Conservation (phyloP, 352 stramenopile genomes). For the Phytophthora constricta region DNA sequence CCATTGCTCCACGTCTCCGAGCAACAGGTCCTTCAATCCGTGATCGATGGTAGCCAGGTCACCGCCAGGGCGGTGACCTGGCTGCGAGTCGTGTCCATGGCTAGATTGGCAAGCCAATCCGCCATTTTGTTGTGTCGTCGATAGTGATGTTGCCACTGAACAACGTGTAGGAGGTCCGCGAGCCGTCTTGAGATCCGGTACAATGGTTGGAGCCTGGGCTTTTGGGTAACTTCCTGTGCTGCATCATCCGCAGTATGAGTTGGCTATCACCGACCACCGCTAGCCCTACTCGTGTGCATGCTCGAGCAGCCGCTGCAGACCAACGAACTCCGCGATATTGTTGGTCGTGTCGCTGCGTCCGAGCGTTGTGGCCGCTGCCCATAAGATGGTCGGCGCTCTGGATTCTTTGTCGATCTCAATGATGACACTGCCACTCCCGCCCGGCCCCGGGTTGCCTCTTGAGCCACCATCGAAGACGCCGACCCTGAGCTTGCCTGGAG, state of each 20-base stretch:
- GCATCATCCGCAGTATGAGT: neutral
- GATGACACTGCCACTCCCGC: neutral
- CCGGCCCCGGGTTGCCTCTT: neutral
- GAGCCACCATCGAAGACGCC: neutral
- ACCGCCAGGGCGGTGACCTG: neutral
- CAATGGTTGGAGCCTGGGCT: neutral
- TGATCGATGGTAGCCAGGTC: too few species aligned
- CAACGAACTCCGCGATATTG: neutral
- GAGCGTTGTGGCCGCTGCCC: neutral
- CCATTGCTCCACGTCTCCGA: too few species aligned
- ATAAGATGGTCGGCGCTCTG: neutral
- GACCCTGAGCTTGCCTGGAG: too few species aligned
- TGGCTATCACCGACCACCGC: neutral
- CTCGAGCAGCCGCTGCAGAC: neutral
- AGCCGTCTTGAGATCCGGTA: neutral
- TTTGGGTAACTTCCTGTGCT: neutral
- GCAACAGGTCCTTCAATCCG: too few species aligned
- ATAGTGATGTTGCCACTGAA: neutral
- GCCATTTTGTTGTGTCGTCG: neutral
- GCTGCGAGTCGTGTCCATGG: neutral
- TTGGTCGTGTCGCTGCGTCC: neutral
- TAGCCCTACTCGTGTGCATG: neutral
- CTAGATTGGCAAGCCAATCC: neutral
- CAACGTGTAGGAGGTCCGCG: neutral
- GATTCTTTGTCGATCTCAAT: neutral